Conservation (phyloP, 352 stramenopile species). For the Globisporangium cylindrosporum region DNA sequence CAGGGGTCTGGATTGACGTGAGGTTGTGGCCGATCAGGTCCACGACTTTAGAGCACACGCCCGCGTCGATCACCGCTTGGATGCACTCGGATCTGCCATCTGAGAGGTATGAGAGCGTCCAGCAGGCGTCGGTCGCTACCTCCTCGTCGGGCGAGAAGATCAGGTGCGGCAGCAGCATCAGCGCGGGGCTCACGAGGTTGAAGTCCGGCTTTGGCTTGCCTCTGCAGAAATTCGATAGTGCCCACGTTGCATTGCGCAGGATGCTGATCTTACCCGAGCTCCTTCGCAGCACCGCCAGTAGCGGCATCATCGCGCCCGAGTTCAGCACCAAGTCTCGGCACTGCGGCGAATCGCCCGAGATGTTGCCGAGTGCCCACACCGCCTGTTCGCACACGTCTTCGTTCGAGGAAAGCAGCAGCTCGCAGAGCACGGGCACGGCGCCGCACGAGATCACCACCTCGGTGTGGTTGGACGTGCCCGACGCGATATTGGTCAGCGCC, state of each 20-base stretch:
- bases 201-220: constrained; percentile 77
- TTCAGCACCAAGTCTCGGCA: constrained; percentile 96
- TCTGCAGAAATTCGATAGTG: constrained; percentile 98
- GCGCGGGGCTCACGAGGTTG: constrained; percentile 85
- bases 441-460: constrained; percentile 96
- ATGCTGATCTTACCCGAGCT: constrained; percentile 77
- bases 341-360: constrained; percentile 97
- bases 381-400: constrained; percentile 96
- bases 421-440: constrained; percentile 97
- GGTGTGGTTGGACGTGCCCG: constrained; percentile 97
- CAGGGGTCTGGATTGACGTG: constrained; percentile 94
- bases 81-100: constrained; percentile 98
- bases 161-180: constrained; percentile 94
- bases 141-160: constrained; percentile 97
- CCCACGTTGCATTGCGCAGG: constrained; percentile 99
- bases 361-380: constrained; percentile 99
- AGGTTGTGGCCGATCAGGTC: constrained; percentile 94
- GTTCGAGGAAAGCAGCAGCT: constrained; percentile 94
- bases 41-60: constrained; percentile 93
- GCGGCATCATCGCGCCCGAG: constrained; percentile 89
- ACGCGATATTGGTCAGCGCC: constrained; percentile 99
- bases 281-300: constrained; percentile 50
- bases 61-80: constrained; percentile 96
- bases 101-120: constrained; percentile 98
- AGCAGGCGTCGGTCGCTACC: constrained; percentile 99